A percentile compares a stretch with the other conserved stretches of the same genome.
phyloP scores from a whole-genome alignment of 352 stramenopile species.

The Aphanomyces stellatus region DNA sequence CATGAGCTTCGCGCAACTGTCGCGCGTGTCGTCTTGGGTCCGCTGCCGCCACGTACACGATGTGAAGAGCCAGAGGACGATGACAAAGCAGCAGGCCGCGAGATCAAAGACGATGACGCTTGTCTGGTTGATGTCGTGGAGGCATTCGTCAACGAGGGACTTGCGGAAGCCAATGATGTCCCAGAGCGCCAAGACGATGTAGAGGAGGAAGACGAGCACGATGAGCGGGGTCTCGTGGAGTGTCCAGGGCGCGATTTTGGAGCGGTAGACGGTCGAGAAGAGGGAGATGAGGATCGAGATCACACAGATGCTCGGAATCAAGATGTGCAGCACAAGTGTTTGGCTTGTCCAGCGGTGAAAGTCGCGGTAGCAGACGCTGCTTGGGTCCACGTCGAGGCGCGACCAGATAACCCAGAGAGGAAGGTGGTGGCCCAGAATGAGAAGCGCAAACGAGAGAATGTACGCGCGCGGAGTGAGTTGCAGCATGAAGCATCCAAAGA shows the following conservation, averaged over 20 bases:
- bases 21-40: slow-evolving; percentile 29
- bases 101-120: neutral
- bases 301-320: slow-evolving; percentile 33
- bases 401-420: slow-evolving; percentile 51
- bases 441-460: slow-evolving; percentile 43
- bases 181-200: neutral
- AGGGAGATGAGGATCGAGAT: slow-evolving; percentile 38
- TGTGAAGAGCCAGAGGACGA: slow-evolving; percentile 30
- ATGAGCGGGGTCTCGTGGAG: slow-evolving; percentile 26
- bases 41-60: slow-evolving; percentile 55
- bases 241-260: slow-evolving; percentile 24
- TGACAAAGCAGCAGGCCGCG: slow-evolving; percentile 25
- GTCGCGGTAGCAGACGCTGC: slow-evolving; percentile 28
- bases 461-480: slow-evolving; percentile 63
- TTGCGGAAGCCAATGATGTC: neutral
- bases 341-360: slow-evolving; percentile 37
- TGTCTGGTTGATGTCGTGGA: neutral
- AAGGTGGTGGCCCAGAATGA: slow-evolving; percentile 53
- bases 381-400: slow-evolving; percentile 23
- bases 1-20: slow-evolving; percentile 53
- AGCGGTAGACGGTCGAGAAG: slow-evolving; percentile 44
- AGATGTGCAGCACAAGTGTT: slow-evolving; percentile 41
- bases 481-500: too few species aligned
- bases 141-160: neutral
- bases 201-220: neutral